Evolutionary conservation across 352 stramenopile genomes (phyloP).

Genomic region (Globisporangium iwayamae): DNA sequence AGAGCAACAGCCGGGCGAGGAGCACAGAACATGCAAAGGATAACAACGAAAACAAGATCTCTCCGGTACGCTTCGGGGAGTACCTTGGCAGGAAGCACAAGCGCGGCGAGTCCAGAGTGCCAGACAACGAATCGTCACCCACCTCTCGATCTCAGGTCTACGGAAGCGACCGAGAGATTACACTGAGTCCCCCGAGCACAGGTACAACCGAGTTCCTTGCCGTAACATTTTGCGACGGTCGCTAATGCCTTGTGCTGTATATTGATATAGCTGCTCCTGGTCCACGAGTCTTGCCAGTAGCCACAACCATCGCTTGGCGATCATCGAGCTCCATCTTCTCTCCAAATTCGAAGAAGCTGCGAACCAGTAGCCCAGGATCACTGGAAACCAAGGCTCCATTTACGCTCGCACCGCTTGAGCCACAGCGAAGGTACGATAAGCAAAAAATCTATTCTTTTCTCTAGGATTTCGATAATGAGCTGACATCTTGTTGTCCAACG

Average conservation of each 20-base stretch:
- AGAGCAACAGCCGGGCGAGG: background rate
- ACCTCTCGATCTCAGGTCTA: conserved; percentile 37
- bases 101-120: conserved; percentile 25
- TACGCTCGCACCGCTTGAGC: conserved; percentile 6
- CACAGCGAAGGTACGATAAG: conserved; percentile 5
- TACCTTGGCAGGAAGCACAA: conserved; percentile 30
- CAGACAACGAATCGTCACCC: conserved; percentile 30
- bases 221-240: background rate
- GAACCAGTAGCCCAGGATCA: background rate
- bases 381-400: background rate
- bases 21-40: background rate
- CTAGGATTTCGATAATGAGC: too few species aligned
- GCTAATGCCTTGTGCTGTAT: background rate
- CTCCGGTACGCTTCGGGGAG: conserved; percentile 20
- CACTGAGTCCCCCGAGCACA: conserved; percentile 16
- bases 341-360: conserved; percentile 14
- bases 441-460: too few species aligned
- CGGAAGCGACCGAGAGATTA: conserved; percentile 14
- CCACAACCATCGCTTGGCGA: conserved; percentile 21
- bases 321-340: conserved; percentile 17
- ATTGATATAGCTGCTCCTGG: conserved; percentile 8
- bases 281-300: conserved; percentile 15
- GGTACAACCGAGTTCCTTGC: background rate
- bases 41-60: conserved; percentile 2
- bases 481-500: background rate